phyloP scores from a whole-genome alignment of 108 stramenopile genomes.

The Cyclotella cryptica region DNA sequence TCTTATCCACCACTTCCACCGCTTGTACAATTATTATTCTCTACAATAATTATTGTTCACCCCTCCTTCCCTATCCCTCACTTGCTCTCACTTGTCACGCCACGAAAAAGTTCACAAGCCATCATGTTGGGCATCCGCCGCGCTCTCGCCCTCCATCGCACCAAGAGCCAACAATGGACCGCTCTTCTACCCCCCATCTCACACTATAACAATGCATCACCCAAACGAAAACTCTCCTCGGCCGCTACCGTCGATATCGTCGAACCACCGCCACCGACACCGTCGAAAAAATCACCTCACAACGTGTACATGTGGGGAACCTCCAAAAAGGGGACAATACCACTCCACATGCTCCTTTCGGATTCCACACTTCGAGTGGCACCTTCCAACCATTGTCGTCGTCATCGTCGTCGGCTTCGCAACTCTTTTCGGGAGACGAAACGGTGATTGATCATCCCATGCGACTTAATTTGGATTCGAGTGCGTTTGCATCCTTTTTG shows the following conservation, averaged over 20 bases:
- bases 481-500: slow-evolving; percentile 7
- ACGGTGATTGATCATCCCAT: slow-evolving; percentile 45
- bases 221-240: neutral
- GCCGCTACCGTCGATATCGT: neutral
- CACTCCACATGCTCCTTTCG: slow-evolving; percentile 18
- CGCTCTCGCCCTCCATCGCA: neutral
- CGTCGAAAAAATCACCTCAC: neutral
- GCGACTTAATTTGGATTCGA: slow-evolving; percentile 23
- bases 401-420: neutral
- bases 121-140: slow-evolving; percentile 3
- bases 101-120: neutral
- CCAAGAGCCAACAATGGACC: neutral
- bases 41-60: too few species aligned
- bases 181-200: too few species aligned
- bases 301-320: slow-evolving; percentile 55
- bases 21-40: too few species aligned
- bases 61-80: too few species aligned
- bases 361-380: neutral
- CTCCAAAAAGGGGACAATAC: slow-evolving; percentile 46
- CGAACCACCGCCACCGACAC: neutral
- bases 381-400: neutral
- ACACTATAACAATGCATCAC: too few species aligned
- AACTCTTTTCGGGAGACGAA: slow-evolving; percentile 24
- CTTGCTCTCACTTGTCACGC: too few species aligned
- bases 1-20: too few species aligned